Evolutionary conservation across 257 asterid species (phyloP), one percentile per base, ranked within the genome.

Genomic region (Nicotiana obtusifolia): DNA sequence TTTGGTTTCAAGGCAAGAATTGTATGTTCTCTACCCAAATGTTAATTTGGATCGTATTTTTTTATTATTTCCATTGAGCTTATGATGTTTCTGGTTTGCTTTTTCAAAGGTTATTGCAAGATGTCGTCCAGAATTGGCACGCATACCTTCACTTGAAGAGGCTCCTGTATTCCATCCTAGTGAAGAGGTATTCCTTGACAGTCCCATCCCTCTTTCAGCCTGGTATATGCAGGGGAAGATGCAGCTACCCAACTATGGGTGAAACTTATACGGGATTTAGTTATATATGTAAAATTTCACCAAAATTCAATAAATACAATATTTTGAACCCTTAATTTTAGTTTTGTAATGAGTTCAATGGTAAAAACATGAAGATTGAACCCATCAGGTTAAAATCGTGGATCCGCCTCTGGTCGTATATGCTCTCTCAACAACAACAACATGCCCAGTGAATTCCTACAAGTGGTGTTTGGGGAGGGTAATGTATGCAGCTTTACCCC

Each of bases 111-210:
- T 92, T 84, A 86, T 78, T 80, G 87, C 99, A 81, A 83, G 88
- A 84, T 91, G 94, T 91, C 87, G 69, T 53, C 92, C 97, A 24
- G 89, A 88, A 81, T 88, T 83, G 41, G 87, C 98, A 59, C 61
- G 52, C 83, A 82, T 85, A 84, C 94, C 92, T 83, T 84, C 53
- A 52, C 86, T 95, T 82, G 90, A 91, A 81, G 94, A 93, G 81
- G 97, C 90, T 82, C 98, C 91, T 0, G 94, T 92, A 59, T 92
- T 94, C 87, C 69, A 84, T 53, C 99, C 98, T 59, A 87, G 89
- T 59, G 92, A 91, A 84, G 93, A 92, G 96, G 99, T 95, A 86
- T 65, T 84, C 67, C 54, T 85, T 60, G 28, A 61, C 33, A 53
- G 35, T 10, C 69, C 53, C 19, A 35, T 26, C 24, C 71, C 19